Base-by-base conservation (phyloP, 1,284 basidiomycete species). In the Cryptococcus sp. region DNA sequence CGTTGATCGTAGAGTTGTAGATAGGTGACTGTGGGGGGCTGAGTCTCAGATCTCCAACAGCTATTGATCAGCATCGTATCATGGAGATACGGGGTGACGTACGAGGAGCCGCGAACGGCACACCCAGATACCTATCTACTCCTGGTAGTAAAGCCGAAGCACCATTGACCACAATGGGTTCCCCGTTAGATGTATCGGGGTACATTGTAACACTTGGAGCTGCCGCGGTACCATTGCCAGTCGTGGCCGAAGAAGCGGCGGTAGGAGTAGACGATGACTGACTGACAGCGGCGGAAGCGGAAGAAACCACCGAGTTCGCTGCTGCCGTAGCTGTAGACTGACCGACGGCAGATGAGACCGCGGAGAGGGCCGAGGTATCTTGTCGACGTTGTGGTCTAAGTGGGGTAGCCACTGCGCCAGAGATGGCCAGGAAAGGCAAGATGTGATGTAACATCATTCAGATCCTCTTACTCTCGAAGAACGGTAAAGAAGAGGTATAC, bases 101-200 rank as follows among this genome's bases (percentile, higher is more conserved):
- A 60, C 54, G 85, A n/a, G 84, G 78, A 55, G 81, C 72, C 13
- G 83, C 84, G 58, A 80, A 87, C 0, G 83, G 85, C 37, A 88
- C 80, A 1, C 85, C 85, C 2, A 85, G 75, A 56, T 66, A 76
- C 2, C 63, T 55, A 45, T 59, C 57, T 43, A 53, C 51, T 7
- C 37, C 18, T 43, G 42, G 31, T 16, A 25, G 44, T 24, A 11
- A 19, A 24, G 9, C 14, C 18, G 7, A 37, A 10, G 21, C 45
- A 3, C 46, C 46, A 3, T 25, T 44, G 7, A 48, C 32, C 22
- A 23, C 46, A 10, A 48, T 28, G 4, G 36, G 36, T 25, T 37
- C n/a, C 11, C 53, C 53, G 32, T 50, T 50, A 2, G 53, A 50
- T 2, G 47, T 54, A 28, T 41, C 24, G 1, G 53, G 53, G 31